Conservation (phyloP, 2,329 filamentous ascomycete species). For the Fusarium metavorans region DNA sequence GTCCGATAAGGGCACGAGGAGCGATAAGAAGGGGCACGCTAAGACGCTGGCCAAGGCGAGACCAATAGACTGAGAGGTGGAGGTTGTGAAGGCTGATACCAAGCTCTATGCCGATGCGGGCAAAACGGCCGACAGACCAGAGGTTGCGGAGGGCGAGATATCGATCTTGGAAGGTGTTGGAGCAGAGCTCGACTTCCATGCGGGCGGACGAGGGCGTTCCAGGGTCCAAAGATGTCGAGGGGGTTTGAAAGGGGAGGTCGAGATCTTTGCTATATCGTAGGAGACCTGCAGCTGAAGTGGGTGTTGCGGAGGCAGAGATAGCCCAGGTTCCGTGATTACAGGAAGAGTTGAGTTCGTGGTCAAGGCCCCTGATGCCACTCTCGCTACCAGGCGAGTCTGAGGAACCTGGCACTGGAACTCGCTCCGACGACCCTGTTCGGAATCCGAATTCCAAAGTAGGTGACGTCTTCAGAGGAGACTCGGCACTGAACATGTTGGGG, state of each 20-base stretch:
- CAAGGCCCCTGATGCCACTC: conserved; percentile 54
- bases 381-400: conserved; percentile 33
- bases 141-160: conserved; percentile 59
- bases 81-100: conserved; percentile 55
- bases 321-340: conserved; percentile 56
- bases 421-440: conserved; percentile 41
- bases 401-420: conserved; percentile 18
- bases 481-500: conserved; percentile 45
- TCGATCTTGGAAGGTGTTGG: conserved; percentile 50
- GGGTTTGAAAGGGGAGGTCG: conserved; percentile 41
- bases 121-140: conserved; percentile 55
- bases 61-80: conserved; percentile 62
- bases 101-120: conserved; percentile 59
- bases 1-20: conserved; percentile 41
- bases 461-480: conserved; percentile 44
- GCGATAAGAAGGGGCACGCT: conserved; percentile 58
- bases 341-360: conserved; percentile 40
- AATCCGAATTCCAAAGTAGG: conserved; percentile 59
- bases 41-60: conserved; percentile 58
- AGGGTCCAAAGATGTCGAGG: conserved; percentile 23
- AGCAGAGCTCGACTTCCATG: conserved; percentile 58
- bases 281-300: conserved; percentile 49
- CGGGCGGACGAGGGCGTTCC: conserved; percentile 44
- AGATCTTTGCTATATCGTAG: conserved; percentile 51
- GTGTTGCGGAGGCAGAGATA: conserved; percentile 49